phyloP scores from a whole-genome alignment of 805 yeast genomes.

The Scheffersomyces ergatensis region DNA sequence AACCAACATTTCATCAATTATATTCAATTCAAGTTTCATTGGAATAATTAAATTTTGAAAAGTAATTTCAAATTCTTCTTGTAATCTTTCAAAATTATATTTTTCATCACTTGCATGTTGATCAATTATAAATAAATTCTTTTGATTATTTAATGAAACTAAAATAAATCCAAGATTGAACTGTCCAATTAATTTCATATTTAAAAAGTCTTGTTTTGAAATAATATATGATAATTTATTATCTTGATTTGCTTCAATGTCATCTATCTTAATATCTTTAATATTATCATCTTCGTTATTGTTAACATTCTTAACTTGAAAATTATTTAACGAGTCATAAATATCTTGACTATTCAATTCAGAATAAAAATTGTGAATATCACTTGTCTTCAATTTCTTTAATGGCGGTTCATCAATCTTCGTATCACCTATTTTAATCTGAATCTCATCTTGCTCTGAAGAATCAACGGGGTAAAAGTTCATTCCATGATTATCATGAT shows the following conservation, averaged over 20 bases:
- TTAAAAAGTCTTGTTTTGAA: constrained; percentile 65
- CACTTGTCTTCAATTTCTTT: constrained; percentile 4
- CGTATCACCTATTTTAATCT: constrained; percentile 4
- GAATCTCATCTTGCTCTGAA: constrained; percentile 2
- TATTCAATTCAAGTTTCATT: constrained; percentile 63
- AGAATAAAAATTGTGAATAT: neutral
- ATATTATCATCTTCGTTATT: neutral
- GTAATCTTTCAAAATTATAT: constrained; percentile 73
- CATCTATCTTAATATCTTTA: constrained; percentile 23
- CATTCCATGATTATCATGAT: constrained; percentile 8
- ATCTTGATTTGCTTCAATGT: constrained; percentile 55
- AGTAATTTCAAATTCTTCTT: constrained; percentile 49
- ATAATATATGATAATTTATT: constrained; percentile 57
- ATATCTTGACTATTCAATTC: neutral
- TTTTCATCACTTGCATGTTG: constrained; percentile 99
- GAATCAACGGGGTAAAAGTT: constrained; percentile 8
- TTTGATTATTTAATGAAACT: constrained; percentile 46
- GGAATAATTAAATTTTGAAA: constrained; percentile 66
- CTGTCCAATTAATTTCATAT: constrained; percentile 86
- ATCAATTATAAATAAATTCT: constrained; percentile 77
- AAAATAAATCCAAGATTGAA: constrained; percentile 94
- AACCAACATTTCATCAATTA: constrained; percentile 75
- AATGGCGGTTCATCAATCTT: constrained; percentile 4
- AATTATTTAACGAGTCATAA: neutral
- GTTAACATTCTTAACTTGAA: neutral